Evolutionary conservation across 139 green algal species (phyloP), one percentile per base, ranked within the genome.

Genomic region (Chlamydomonas sphaeroides): DNA sequence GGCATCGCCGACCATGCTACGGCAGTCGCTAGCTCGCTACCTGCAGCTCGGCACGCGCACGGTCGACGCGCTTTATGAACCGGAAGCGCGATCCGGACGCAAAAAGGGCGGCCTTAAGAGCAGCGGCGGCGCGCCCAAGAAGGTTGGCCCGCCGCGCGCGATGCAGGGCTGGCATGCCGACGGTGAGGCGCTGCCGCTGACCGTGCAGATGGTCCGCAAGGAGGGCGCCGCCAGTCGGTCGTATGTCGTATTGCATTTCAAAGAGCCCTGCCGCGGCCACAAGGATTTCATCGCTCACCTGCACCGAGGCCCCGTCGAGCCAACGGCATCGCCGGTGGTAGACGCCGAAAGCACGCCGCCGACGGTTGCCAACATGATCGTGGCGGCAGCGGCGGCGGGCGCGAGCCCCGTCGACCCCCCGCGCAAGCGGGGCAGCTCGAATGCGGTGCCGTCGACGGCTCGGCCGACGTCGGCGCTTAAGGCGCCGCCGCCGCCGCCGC

Each of bases 41-140:
- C 39, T 83, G 35, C 62, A 83, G 45, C 76, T 83, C 26, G 76
- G 76, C 35, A n/a, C 11, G 4, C 33, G 62, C 25, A 28, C 45
- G 7, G 32, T 73, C 3, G 76, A 74, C 45, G 51, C 45, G 30
- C 23, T 83, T 42, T 73, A 57, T 45, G 26, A 21, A 1, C 17
- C 14, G 6, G 76, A 73, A 18, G 18, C 26, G 15, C 7, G 51
- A 32, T 1, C 11, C 3, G 21, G 51, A 20, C 33, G 63, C 11
- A 73, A 73, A 35, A 83, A 83, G 76, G 76, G 76, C 41, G 76
- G 57, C 42, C 48, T 83, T 1, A 83, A 83, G 76, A 51, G 33
- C 62, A 83, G 33, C 35, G 5, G n/a, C 41, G 30, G 18, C 5
- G 32, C 62, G 20, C 23, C 62, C 28, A 83, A 74, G 33, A 74